These are phyloP conservation scores for Clonostachys rosea DNA, from an alignment of 2,329 filamentous ascomycete species.

Conservation along the genomic window DNA sequence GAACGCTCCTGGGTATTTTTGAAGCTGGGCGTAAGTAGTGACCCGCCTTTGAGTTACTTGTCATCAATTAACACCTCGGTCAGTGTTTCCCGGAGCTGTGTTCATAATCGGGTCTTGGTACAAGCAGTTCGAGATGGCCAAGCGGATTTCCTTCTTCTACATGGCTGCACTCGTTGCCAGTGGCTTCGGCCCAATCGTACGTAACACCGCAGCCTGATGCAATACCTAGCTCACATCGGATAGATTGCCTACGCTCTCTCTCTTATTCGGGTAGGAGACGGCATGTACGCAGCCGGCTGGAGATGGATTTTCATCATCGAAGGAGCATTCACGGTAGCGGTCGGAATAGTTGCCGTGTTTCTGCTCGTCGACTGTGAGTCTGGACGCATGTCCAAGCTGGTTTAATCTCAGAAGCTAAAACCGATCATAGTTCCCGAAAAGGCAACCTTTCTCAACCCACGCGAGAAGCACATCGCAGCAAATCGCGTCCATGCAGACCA, in stretches of 20 bases:
- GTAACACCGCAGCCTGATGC: neutral
- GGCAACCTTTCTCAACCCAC: neutral
- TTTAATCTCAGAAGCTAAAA: neutral
- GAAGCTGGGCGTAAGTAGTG: neutral
- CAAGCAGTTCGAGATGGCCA: neutral
- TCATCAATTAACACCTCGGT: neutral
- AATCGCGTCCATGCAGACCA: neutral
- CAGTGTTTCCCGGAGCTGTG: neutral
- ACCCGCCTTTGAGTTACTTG: neutral
- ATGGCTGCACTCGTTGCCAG: neutral
- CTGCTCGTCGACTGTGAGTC: constrained; percentile 5
- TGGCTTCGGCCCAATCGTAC: neutral
- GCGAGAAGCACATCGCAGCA: neutral
- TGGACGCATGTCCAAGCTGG: neutral
- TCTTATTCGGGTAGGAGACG: neutral
- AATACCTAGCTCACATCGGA: neutral
- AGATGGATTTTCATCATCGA: constrained; percentile 18
- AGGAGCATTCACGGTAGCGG: constrained; percentile 11
- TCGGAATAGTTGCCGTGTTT: constrained; percentile 10
- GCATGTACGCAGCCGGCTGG: constrained; percentile 2
- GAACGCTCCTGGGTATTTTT: neutral
- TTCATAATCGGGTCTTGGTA: neutral
- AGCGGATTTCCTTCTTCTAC: neutral
- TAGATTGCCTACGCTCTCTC: neutral
- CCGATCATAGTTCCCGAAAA: neutral